These are phyloP conservation scores for Monosporozyma aerobia DNA, from an alignment of 805 yeast species.

Conservation along the genomic window DNA sequence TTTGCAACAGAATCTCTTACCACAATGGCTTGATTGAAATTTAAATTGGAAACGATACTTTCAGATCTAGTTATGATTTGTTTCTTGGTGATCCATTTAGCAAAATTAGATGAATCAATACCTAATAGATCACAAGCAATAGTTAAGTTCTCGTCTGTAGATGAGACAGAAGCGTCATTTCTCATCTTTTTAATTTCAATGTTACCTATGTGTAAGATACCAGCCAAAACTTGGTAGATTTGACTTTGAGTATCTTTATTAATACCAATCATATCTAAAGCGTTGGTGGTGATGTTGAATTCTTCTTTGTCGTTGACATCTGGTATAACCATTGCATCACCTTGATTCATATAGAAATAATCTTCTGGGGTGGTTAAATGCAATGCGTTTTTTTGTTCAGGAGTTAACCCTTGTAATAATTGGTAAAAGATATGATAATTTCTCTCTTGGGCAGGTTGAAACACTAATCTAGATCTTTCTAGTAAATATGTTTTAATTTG, in stretches of 20 bases:
- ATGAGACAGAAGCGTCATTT: slow-evolving; percentile 68
- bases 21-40: slow-evolving; percentile 75
- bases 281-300: slow-evolving; percentile 63
- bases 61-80: slow-evolving; percentile 91
- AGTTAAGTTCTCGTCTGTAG: slow-evolving; percentile 67
- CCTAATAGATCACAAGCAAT: slow-evolving; percentile 83
- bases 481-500: slow-evolving; percentile 84
- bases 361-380: slow-evolving; percentile 58
- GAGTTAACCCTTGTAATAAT: slow-evolving; percentile 60
- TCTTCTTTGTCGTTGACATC: slow-evolving; percentile 80
- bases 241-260: slow-evolving; percentile 46
- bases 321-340: slow-evolving; percentile 60
- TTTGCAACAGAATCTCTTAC: slow-evolving; percentile 95
- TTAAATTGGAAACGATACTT: slow-evolving; percentile 77
- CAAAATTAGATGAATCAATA: slow-evolving; percentile 59
- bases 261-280: slow-evolving; percentile 74
- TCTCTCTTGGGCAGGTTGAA: slow-evolving; percentile 81
- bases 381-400: slow-evolving; percentile 44
- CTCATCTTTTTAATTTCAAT: slow-evolving; percentile 79
- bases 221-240: slow-evolving; percentile 76
- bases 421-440: slow-evolving; percentile 95
- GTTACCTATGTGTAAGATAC: slow-evolving; percentile 86
- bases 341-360: slow-evolving; percentile 80
- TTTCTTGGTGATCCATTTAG: slow-evolving; percentile 88
- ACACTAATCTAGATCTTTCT: slow-evolving; percentile 89